Percentiles rank a stretch among this genome's conserved stretches.
These are phyloP conservation scores for Clarkia xantiana DNA, from an alignment of 345 rosid species.

Conservation along the genomic window DNA sequence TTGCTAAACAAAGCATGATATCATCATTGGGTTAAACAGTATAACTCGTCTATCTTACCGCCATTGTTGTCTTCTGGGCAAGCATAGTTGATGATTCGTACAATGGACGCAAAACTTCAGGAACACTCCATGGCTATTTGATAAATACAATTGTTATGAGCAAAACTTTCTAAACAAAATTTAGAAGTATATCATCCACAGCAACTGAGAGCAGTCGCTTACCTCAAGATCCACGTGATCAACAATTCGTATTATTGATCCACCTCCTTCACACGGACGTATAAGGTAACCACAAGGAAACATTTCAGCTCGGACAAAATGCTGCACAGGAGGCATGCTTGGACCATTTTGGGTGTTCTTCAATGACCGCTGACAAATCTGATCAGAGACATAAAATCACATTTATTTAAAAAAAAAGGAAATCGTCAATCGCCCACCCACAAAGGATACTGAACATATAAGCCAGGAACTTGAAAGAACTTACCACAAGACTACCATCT, in stretches of 20 bases:
- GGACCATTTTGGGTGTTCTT: constrained; percentile 94
- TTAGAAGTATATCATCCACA: not conserved
- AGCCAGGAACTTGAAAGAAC: constrained; percentile 5
- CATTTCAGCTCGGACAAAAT: constrained; percentile 98
- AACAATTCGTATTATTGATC: constrained; percentile 88
- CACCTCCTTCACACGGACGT: constrained; percentile 98
- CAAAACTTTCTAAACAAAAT: not conserved
- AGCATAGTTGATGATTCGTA: constrained; percentile 92
- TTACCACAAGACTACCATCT: constrained; percentile 99
- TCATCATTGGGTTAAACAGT: not conserved
- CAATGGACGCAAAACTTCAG: constrained; percentile 91
- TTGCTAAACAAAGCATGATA: constrained; percentile 1
- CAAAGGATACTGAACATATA: not conserved
- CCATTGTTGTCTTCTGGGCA: constrained; percentile 96
- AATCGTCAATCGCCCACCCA: no score
- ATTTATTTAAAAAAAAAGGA: no score
- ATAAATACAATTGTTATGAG: not conserved
- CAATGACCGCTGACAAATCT: constrained; percentile 95
- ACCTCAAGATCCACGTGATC: constrained; percentile 99
- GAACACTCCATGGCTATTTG: constrained; percentile 90
- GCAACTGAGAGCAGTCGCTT: not conserved
- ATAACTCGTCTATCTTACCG: constrained; percentile 31
- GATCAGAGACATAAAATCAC: not conserved
- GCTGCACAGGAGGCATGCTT: constrained; percentile 88
- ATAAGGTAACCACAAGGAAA: constrained; percentile 93